Base-by-base conservation (phyloP, 2,329 filamentous ascomycete genomes). In the Colletotrichum falcatum region DNA sequence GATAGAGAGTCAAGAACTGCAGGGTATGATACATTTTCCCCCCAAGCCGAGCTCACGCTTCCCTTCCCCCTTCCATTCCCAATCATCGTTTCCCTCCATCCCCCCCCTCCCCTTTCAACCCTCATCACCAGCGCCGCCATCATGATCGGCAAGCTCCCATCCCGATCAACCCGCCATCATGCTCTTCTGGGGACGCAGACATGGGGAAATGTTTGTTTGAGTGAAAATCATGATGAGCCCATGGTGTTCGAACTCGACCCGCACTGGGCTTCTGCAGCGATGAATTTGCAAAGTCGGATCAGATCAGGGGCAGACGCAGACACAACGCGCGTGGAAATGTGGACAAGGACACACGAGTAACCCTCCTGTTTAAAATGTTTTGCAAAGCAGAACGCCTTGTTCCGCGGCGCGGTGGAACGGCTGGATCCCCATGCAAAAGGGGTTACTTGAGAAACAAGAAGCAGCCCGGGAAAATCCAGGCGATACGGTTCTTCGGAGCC, bases 1-100 rank as follows among this genome's bases (percentile, higher is more conserved):
- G 46, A 56, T 30, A 70, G 61, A 70, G 58, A 37, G n/a, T 46
- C 28, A 48, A 48, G 64, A 71, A 71, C 64, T 61, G 64, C 65
- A 68, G 71, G 71, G 71, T 72, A 72, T 68, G 71, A 67, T 72
- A 60, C 63, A 63, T 63, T 66, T 59, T 30, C 44, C 72, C 72
- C 65, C 72, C 44, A 49, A 59, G 60, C 58, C 70, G 61, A 65
- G 61, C 65, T 71, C 63, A 65, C 66, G 46, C 46, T 60, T 44
- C 20, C 35, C 53, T n/a, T 23, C n/a, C 23, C 67, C 65, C 51
- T 5, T 48, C 42, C 20, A 7, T 51, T 28, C 33, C 60, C 37
- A 54, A 55, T 16, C 68, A 46, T 5, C 42, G 48, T 56, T 37
- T 35, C 37, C 46, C 30, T 14, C 30, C 18, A 20, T 9, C 39